Conservation (phyloP, 2,329 filamentous ascomycete genomes). For the Claviceps arundinis region DNA sequence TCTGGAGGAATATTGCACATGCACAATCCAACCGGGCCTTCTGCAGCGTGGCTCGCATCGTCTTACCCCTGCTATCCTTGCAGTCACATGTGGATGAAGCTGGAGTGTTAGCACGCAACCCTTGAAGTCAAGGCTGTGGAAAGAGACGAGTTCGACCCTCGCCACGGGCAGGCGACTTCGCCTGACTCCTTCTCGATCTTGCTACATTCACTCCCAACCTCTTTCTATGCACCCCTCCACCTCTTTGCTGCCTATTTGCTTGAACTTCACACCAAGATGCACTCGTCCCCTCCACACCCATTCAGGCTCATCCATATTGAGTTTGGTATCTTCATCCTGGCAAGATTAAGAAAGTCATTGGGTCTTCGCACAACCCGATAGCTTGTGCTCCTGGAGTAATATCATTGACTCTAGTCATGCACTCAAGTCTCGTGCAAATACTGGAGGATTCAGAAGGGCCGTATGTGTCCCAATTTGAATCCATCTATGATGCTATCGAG, state of each 20-base stretch:
- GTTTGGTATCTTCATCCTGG: neutral
- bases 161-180: neutral
- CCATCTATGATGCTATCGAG: neutral
- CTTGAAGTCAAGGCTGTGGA: neutral
- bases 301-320: neutral
- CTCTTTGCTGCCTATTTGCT: neutral
- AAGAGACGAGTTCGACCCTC: neutral
- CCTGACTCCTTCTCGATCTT: neutral
- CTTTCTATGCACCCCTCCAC: neutral
- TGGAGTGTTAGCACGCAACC: neutral
- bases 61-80: neutral
- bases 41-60: slow-evolving; percentile 3
- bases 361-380: neutral
- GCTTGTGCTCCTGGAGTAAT: neutral
- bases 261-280: neutral
- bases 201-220: neutral
- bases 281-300: neutral
- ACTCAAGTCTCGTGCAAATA: slow-evolving; percentile 6
- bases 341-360: neutral
- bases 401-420: slow-evolving; percentile 2
- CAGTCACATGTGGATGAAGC: neutral
- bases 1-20: neutral
- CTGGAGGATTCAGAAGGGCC: slow-evolving; percentile 1
- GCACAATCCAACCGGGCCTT: neutral
- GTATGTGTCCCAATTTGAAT: neutral